Conservation (phyloP, 2,329 filamentous ascomycete genomes). For the Aaosphaeria pasadenensis region DNA sequence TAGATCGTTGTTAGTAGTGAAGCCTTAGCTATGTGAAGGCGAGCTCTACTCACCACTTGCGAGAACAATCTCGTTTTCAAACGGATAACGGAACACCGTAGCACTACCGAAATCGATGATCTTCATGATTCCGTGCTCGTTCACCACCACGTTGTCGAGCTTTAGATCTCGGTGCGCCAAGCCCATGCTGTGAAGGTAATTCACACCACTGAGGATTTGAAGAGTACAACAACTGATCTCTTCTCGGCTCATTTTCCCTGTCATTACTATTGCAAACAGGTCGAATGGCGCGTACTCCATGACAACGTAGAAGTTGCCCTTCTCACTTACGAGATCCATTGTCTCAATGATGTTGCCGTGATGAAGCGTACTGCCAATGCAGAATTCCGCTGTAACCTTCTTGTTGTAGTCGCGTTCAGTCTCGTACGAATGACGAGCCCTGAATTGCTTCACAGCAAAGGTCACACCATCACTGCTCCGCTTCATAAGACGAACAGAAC, state of each 20-base stretch:
- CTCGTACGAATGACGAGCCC: constrained; percentile 87
- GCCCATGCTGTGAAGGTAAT: constrained; percentile 92
- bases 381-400: constrained; percentile 97
- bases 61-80: constrained; percentile 81
- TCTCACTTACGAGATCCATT: constrained; percentile 92
- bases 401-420: constrained; percentile 95
- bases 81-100: constrained; percentile 95
- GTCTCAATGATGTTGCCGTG: constrained; percentile 99
- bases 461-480: constrained; percentile 87
- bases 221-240: constrained; percentile 89
- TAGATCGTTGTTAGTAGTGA: constrained; percentile 27
- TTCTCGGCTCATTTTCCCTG: constrained; percentile 89
- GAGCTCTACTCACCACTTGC: constrained; percentile 64
- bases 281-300: constrained; percentile 99
- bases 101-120: constrained; percentile 98
- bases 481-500: constrained; percentile 92
- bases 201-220: constrained; percentile 91
- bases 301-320: constrained; percentile 92
- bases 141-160: constrained; percentile 96
- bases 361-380: constrained; percentile 92
- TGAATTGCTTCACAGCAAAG: constrained; percentile 97
- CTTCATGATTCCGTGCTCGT: constrained; percentile 96
- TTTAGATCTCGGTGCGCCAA: constrained; percentile 94
- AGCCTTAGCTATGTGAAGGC: constrained; percentile 7
- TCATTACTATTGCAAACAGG: constrained; percentile 98